These are phyloP conservation scores for Picochlorum sp. DNA, from an alignment of 139 green algal species.

Conservation along the genomic window DNA sequence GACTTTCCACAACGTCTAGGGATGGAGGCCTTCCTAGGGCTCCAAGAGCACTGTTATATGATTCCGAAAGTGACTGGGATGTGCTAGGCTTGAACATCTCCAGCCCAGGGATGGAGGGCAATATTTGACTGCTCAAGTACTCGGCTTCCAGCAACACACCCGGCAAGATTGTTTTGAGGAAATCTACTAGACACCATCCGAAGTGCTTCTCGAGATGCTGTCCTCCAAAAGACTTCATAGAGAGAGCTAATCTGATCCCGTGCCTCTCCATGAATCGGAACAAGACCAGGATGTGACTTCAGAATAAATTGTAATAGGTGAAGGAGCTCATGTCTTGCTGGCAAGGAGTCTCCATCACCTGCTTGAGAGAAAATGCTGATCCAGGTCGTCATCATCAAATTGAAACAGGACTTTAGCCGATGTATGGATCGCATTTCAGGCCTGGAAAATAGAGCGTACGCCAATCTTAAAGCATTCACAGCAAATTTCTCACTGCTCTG, in stretches of 20 bases:
- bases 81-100: neutral
- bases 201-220: neutral
- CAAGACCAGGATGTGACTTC: no score
- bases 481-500: neutral
- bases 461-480: slow-evolving; percentile 10
- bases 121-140: neutral
- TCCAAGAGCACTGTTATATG: neutral
- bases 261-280: no score
- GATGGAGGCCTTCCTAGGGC: neutral
- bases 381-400: neutral
- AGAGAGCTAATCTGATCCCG: no score
- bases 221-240: neutral
- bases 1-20: neutral
- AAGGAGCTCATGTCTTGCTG: neutral
- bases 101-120: neutral
- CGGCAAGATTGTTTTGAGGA: neutral
- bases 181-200: neutral
- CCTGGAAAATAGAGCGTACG: neutral
- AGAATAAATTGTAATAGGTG: no score
- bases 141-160: neutral
- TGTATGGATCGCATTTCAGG: neutral
- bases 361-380: neutral
- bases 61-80: neutral
- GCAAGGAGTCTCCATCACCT: neutral
- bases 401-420: neutral